phyloP scores from a whole-genome alignment of 306 rosid species.

The Neltuma alba region DNA sequence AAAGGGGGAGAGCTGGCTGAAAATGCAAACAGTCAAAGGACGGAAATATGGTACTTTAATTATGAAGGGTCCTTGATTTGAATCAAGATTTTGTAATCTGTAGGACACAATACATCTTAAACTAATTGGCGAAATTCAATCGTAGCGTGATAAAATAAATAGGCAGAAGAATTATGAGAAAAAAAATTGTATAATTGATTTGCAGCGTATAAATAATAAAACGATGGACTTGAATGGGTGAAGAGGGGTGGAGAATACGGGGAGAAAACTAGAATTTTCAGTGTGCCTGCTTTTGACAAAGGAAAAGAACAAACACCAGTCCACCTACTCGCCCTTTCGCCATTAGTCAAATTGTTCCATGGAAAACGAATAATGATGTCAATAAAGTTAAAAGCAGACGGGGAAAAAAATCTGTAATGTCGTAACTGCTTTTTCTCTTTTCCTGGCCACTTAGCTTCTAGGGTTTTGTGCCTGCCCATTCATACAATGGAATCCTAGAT shows the following conservation, averaged over 20 bases:
- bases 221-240: not conserved
- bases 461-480: slow-evolving; percentile 30
- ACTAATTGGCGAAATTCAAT: not conserved
- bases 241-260: not conserved
- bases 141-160: not conserved
- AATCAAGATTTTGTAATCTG: not conserved
- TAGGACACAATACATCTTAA: not conserved
- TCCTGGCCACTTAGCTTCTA: slow-evolving; percentile 20
- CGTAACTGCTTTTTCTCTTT: slow-evolving; percentile 19
- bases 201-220: not conserved
- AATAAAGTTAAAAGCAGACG: not conserved
- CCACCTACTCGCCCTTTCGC: not conserved
- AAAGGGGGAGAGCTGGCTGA: too few species aligned
- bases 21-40: too few species aligned
- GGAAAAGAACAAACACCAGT: not conserved
- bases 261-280: not conserved
- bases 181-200: not conserved
- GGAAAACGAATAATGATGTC: not conserved
- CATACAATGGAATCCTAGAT: slow-evolving; percentile 44
- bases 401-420: not conserved
- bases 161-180: too few species aligned
- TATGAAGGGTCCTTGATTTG: not conserved
- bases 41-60: too few species aligned
- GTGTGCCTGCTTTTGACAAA: not conserved
- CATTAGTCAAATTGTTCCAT: slow-evolving; percentile 11